Conservation (phyloP, 805 yeast species). For the Hermanozyma aechmeae region DNA sequence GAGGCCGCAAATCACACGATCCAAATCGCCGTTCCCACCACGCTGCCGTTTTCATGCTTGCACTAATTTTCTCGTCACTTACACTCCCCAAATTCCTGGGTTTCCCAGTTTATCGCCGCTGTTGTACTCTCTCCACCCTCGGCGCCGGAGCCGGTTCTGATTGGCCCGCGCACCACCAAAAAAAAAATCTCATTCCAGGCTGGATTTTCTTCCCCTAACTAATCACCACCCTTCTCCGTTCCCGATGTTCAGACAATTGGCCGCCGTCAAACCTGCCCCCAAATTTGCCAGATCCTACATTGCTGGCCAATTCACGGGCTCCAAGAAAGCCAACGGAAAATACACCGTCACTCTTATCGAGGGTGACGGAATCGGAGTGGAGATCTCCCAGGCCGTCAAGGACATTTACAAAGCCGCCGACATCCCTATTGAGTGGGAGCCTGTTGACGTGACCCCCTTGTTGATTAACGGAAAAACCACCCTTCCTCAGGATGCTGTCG, state of each 20-base stretch:
- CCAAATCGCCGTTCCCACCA: too few species aligned
- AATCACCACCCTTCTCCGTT: too few species aligned
- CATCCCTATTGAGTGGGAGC: constrained; percentile 96
- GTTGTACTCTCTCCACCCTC: too few species aligned
- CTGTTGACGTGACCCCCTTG: constrained; percentile 91
- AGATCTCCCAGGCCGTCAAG: constrained; percentile 90
- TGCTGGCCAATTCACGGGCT: constrained; percentile 58
- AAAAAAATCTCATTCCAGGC: too few species aligned
- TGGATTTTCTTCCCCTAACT: too few species aligned
- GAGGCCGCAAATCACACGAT: too few species aligned
- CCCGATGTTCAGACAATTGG: constrained; percentile 15
- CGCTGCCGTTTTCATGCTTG: too few species aligned
- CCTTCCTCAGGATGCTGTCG: constrained; percentile 85
- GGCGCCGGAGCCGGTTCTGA: too few species aligned
- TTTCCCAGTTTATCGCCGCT: too few species aligned
- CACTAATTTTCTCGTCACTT: too few species aligned
- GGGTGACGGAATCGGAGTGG: constrained; percentile 98
- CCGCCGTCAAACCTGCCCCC: constrained; percentile 7
- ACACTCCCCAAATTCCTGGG: too few species aligned
- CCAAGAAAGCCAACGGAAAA: constrained; percentile 66
- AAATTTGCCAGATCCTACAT: constrained; percentile 35
- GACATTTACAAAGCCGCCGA: constrained; percentile 88
- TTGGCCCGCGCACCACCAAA: too few species aligned
- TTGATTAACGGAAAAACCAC: constrained; percentile 89
- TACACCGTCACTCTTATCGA: constrained; percentile 92